Conservation (phyloP, 345 rosid genomes). For the Eutrema yunnanense region DNA sequence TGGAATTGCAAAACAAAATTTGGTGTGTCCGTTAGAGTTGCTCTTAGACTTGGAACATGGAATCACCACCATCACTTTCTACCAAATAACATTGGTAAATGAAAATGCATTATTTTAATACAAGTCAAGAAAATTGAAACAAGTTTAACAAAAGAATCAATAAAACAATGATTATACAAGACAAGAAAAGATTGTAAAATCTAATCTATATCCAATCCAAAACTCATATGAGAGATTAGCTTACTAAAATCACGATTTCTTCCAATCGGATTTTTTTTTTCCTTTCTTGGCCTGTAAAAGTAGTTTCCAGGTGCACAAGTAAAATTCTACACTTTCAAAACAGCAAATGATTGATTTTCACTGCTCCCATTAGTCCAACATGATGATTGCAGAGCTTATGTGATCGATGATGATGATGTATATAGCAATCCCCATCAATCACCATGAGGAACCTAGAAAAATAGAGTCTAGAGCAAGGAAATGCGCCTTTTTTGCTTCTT, state of each 20-base stretch:
- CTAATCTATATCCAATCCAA: constrained; percentile 24
- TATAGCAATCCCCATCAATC: not conserved
- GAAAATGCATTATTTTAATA: constrained; percentile 1
- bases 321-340: constrained; percentile 15
- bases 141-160: constrained; percentile 27
- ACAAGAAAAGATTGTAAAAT: constrained; percentile 16
- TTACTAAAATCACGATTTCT: constrained; percentile 32
- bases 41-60: not conserved
- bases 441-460: constrained; percentile 6
- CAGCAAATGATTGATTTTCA: not conserved
- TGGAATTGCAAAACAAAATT: no score
- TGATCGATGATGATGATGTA: not conserved
- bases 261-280: constrained; percentile 26
- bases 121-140: constrained; percentile 11
- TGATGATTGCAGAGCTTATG: constrained; percentile 18
- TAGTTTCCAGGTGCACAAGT: constrained; percentile 17
- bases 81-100: not conserved
- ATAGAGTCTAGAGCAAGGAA: constrained; percentile 11
- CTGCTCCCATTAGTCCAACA: not conserved
- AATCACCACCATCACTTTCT: constrained; percentile 1
- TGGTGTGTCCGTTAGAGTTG: no score
- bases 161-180: constrained; percentile 29
- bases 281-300: constrained; percentile 9
- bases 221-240: constrained; percentile 17
- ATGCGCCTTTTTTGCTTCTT: not conserved